phyloP scores from a whole-genome alignment of 1,284 basidiomycete species.

The Microbotryum scabiosae region DNA sequence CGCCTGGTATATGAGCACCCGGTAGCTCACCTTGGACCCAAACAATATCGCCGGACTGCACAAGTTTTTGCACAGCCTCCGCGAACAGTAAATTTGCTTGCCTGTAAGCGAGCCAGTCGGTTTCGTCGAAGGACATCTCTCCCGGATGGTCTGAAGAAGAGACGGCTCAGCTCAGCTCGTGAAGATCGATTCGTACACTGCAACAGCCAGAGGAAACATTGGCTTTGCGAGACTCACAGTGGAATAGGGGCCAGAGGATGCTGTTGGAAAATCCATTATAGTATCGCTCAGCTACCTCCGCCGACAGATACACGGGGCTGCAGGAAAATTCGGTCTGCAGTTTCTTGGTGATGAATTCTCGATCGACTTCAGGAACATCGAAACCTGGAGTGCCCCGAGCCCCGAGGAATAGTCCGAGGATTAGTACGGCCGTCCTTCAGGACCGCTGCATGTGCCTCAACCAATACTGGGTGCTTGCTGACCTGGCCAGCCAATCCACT shows the following conservation, averaged over 20 bases:
- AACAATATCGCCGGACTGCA: slow-evolving; percentile 81
- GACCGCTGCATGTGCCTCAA: not conserved
- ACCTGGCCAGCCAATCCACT: slow-evolving; percentile 39
- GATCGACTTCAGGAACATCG: slow-evolving; percentile 79
- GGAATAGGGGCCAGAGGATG: slow-evolving; percentile 98
- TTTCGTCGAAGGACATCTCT: slow-evolving; percentile 99
- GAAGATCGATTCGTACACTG: not conserved
- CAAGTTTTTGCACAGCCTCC: slow-evolving; percentile 68
- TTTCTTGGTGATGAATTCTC: slow-evolving; percentile 72
- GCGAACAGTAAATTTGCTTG: slow-evolving; percentile 95
- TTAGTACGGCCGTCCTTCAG: not conserved
- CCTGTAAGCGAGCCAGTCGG: slow-evolving; percentile 94
- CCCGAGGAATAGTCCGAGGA: not conserved
- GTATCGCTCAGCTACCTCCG: slow-evolving; percentile 93
- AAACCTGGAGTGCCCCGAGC: slow-evolving; percentile 50
- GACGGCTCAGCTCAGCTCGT: not conserved
- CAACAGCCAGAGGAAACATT: too few species aligned
- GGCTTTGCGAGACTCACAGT: slow-evolving; percentile 46
- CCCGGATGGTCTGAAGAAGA: slow-evolving; percentile 44
- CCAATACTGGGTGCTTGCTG: not conserved
- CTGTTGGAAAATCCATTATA: slow-evolving; percentile 99
- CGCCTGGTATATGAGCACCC: not conserved
- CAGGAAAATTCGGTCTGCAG: slow-evolving; percentile 93
- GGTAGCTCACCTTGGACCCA: slow-evolving; percentile 70
- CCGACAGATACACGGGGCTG: slow-evolving; percentile 93